phyloP scores from a whole-genome alignment of 2,329 filamentous ascomycete genomes.

The Neopestalotiopsis sp. region DNA sequence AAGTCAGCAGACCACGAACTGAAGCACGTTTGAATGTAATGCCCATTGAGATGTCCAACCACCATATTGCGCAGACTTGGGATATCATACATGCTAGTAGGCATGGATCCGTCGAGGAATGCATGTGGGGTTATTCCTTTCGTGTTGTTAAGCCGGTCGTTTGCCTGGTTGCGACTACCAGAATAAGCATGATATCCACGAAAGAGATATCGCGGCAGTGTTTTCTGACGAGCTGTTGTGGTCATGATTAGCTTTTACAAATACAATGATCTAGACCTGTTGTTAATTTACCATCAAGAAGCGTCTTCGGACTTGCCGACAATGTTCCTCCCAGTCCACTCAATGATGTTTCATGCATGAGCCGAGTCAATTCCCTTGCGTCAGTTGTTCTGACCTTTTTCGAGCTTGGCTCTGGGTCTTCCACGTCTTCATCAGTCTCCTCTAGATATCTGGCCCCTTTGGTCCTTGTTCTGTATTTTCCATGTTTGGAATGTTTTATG shows the following conservation, averaged over 20 bases:
- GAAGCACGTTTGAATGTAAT: not conserved
- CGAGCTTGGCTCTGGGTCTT: too few relatives aligned
- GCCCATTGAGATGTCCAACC: not conserved
- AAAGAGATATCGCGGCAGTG: conserved; percentile 1
- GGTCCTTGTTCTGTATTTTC: too few relatives aligned
- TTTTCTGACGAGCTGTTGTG: not conserved
- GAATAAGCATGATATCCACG: not conserved
- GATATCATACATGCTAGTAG: not conserved
- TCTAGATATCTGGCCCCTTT: too few relatives aligned
- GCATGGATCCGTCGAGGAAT: not conserved
- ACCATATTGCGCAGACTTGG: not conserved
- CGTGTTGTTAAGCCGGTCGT: not conserved
- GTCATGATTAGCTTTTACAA: not conserved
- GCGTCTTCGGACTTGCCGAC: rapidly evolving
- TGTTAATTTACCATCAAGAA: not conserved
- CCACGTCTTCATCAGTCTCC: too few relatives aligned
- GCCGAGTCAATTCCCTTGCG: too few relatives aligned
- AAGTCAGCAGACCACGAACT: conserved; percentile 11
- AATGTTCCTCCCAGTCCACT: too few relatives aligned
- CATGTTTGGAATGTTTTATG: too few relatives aligned
- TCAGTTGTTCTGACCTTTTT: too few relatives aligned
- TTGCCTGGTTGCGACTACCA: too few relatives aligned
- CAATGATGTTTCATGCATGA: too few relatives aligned
- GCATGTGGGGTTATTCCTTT: conserved; percentile 6
- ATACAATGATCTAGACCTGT: not conserved